Percentiles rank a stretch among this genome's conserved stretches.
These are phyloP conservation scores for Ophiostoma perfectum DNA, from an alignment of 2,329 filamentous ascomycete genomes.

Conservation along the genomic window DNA sequence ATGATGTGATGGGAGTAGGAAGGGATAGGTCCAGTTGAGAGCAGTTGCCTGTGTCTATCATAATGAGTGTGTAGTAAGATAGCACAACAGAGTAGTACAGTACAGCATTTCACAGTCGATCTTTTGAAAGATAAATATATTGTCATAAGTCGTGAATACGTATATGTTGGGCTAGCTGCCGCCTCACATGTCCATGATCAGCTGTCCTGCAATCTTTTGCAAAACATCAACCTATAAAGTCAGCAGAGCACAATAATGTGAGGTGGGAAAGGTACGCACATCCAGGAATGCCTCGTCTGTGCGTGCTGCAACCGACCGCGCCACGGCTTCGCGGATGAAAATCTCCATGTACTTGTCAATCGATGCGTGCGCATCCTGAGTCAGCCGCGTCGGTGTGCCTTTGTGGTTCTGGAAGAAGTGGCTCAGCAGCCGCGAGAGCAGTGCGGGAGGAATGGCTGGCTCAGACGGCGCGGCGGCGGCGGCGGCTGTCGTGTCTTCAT, in stretches of 20 bases:
- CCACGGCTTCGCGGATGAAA: conserved; percentile 84
- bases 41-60: neutral
- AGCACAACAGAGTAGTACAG: neutral
- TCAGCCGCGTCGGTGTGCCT: conserved; percentile 61
- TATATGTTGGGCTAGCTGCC: neutral
- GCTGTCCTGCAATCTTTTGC: conserved; percentile 78
- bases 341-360: conserved; percentile 83
- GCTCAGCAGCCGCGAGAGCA: conserved; percentile 72
- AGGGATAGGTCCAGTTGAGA: too few species aligned
- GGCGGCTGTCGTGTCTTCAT: conserved; percentile 11
- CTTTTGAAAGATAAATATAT: neutral
- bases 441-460: conserved; percentile 60
- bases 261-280: conserved; percentile 42
- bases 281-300: conserved; percentile 59
- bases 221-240: conserved; percentile 69
- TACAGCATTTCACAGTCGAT: neutral
- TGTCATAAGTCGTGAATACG: neutral
- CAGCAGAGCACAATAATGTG: neutral
- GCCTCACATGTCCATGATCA: conserved; percentile 77
- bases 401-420: conserved; percentile 62
- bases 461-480: conserved; percentile 26
- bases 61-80: neutral
- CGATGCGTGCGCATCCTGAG: conserved; percentile 68
- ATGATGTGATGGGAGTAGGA: too few species aligned
- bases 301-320: conserved; percentile 68